Base-by-base conservation (phyloP, 2,329 filamentous ascomycete genomes). In the Epicoccum nigrum region DNA sequence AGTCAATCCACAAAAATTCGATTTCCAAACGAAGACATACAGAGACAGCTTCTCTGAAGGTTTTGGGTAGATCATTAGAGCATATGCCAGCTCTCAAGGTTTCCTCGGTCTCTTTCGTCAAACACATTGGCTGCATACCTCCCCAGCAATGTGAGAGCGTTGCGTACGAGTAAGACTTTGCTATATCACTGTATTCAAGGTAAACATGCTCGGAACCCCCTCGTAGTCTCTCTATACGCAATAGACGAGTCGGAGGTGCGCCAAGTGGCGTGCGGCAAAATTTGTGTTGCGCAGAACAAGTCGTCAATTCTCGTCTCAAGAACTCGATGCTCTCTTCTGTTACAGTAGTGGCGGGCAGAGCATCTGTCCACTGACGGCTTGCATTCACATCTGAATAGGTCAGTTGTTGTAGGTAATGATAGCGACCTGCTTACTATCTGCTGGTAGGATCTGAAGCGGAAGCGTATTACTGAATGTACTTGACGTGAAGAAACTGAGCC, bases 1-100 rank as follows among this genome's bases (percentile, higher is more conserved):
- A 58, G 13, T 53, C 46, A 4, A 58, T 53, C 51, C 52, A 55
- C 1, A 55, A 13, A 25, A 53, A 45, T 7, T 20, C 27, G 2
- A 51, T 2, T 7, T 20, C 30, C 19, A 55, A 5, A 11, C 15
- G 27, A 19, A 31, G 25, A 6, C 43, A 35, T 13, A 55, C 21
- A 0, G 39, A 31, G 12, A 58, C 27, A 17, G 51, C 55, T 7
- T 58, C 55, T 27, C 11, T 25, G 15, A 58, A 58, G 4, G 55
- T 55, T 25, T 40, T 55, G 13, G 51, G 55, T 9, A 55, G 34
- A 4, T 52, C 45, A 17, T 28, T 7, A 5, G 50, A 19, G 7
- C n/a, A 30, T n/a, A 55, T 33, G 6, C 49, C 54, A 13, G 12
- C 19, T 21, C 23, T 40, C n/a, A 54, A 20, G 12, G 6, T 15